Evolutionary conservation across 2,329 filamentous ascomycete species (phyloP), one percentile per base, ranked within the genome.

Genomic region (Exophiala oligosperma): DNA sequence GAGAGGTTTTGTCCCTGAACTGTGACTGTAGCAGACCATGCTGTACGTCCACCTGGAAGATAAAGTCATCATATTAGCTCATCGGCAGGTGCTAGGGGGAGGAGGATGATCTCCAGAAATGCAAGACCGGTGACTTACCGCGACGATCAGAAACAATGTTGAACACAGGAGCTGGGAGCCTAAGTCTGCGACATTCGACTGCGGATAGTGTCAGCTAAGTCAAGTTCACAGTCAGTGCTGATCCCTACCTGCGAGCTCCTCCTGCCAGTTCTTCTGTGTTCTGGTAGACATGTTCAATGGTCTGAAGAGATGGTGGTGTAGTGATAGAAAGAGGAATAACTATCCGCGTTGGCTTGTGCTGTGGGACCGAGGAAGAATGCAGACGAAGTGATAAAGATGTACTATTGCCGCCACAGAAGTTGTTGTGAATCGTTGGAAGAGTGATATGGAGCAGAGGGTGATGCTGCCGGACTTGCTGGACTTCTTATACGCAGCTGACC

Each of bases 11-110:
- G 76, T 54, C 86, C 87, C 66, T 84, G 79, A 57, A 96, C 83
- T n/a, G 80, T 85, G 58, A 96, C 91, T 59, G 82, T 83, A 77
- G 88, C 89, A 57, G 91, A 93, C 92, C 92, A 96, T 57, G 92
- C 92, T 58, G 92, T 96, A 68, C 92, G 89, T 65, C 91, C 91
- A 66, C 91, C 92, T 94, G 67, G 55, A 35, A 11, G 11, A 9
- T 9, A 35, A 64, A 60, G 63, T 65, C 67, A 60, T 67, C 67
- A 17, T 32, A 7, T 28, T 29, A 32, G 28, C n/a, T 29, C 17
- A 32, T 26, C n/a, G 12, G 1, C 17, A 3, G 46, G 24, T n/a
- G 28, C 46, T 29, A n/a, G 23, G n/a, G 28, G 26, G 14, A 2
- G 7, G 9, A 14, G 17, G 3, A 29, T 14, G 46, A 48, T n/a